Evolutionary conservation across 2,329 filamentous ascomycete species (phyloP), one percentile per base, ranked within the genome.

Genomic region (Erysiphe neolycopersici): DNA sequence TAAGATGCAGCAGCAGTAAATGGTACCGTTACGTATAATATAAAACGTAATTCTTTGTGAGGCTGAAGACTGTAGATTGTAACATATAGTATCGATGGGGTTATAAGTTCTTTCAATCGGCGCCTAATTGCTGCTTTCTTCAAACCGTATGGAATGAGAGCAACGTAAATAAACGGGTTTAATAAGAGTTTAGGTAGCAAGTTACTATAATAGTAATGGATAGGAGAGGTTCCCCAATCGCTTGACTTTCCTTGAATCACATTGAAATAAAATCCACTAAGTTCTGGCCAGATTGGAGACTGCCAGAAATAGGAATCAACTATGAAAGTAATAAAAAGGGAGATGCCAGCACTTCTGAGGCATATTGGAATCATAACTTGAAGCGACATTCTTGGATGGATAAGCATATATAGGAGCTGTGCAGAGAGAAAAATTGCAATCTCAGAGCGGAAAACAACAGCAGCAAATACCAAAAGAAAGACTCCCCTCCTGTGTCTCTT

Each of bases 271-370:
- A 98, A 95, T 2, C 74, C 84, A 51, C 71, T 73, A 47, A 91
- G 72, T 59, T 98, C 89, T 0, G 89, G 85, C 89, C 89, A 98
- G 29, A 92, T 61, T 1, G 68, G 69, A 47, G 69, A 71, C 55
- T 87, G 83, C 89, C 87, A 98, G 62, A 95, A 92, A 62, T 84
- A 87, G 1, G 81, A 87, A 64, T 98, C 89, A 31, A 93, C 59
- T 1, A 73, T 68, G 13, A 93, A 65, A 0, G 84, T 84, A 32
- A 76, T 61, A 12, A 63, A 49, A 1, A 95, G 66, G 1, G 80
- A 77, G 38, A 77, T 61, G n/a, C 67, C 33, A 14, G 76, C 69
- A 19, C 82, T 77, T 5, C 66, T 58, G 14, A 77, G 42, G 16
- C 83, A 80, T 16, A 79, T 69, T 14, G 69, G 63, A 37, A 89